A percentile compares a stretch with the other conserved stretches of the same genome.
These are phyloP conservation scores for Trichoderma sp. DNA, from an alignment of 2,329 filamentous ascomycete species.

Conservation along the genomic window DNA sequence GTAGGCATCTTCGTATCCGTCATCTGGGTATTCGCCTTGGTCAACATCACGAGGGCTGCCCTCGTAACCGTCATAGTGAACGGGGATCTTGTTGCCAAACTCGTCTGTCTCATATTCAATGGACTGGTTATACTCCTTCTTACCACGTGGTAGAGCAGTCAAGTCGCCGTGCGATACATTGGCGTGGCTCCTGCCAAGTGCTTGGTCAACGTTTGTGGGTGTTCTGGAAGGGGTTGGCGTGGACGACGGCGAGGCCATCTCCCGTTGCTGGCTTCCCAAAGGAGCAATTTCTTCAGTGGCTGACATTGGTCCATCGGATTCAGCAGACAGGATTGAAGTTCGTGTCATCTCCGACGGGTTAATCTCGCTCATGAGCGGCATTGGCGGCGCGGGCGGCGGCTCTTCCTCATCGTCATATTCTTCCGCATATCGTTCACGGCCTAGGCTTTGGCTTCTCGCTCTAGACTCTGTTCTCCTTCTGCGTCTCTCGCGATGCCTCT, in stretches of 20 bases:
- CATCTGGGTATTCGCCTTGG: conserved; percentile 43
- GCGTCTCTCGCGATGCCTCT: conserved; percentile 53
- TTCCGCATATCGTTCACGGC: conserved; percentile 48
- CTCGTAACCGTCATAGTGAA: conserved; percentile 49
- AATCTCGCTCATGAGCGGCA: conserved; percentile 86
- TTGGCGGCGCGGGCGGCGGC: conserved; percentile 62
- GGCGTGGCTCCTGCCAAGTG: conserved; percentile 68
- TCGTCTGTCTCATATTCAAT: conserved; percentile 54
- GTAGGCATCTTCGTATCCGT: conserved; percentile 48
- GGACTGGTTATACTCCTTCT: conserved; percentile 47
- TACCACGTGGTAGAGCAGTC: conserved; percentile 53
- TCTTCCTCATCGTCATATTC: conserved; percentile 61
- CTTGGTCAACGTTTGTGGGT: conserved; percentile 56
- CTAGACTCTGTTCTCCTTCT: conserved; percentile 52
- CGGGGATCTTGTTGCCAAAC: conserved; percentile 45
- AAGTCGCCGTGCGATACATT: conserved; percentile 63
- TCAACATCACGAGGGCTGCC: conserved; percentile 31
- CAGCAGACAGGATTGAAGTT: conserved; percentile 81
- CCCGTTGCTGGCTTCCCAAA: conserved; percentile 64
- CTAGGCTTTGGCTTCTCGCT: conserved; percentile 46
- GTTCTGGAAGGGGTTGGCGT: conserved; percentile 63
- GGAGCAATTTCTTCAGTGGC: conserved; percentile 64
- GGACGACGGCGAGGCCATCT: conserved; percentile 60
- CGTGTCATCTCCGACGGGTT: conserved; percentile 85
- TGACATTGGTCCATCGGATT: conserved; percentile 71